Conservation (phyloP, 2,329 filamentous ascomycete genomes). For the Phialophora chinensis region DNA sequence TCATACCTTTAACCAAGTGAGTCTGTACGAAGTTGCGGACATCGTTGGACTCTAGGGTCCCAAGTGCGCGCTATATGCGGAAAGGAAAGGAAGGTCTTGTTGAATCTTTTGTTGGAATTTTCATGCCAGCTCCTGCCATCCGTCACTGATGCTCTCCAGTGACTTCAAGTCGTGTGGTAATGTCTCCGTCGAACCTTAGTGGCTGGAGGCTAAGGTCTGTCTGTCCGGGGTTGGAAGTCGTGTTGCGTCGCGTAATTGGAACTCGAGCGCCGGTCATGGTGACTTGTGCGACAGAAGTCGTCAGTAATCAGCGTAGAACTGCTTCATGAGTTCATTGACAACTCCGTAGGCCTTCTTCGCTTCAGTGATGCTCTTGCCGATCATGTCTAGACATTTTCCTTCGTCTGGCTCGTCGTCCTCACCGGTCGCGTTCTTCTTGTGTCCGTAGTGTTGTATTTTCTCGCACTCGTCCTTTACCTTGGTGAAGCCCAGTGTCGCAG, state of each 20-base stretch:
- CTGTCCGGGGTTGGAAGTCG: background rate
- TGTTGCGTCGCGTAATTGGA: background rate
- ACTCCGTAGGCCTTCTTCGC: conserved; percentile 79
- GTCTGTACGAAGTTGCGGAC: background rate
- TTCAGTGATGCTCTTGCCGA: conserved; percentile 70
- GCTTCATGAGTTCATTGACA: conserved; percentile 71
- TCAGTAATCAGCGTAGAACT: conserved; percentile 67
- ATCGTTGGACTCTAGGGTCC: background rate
- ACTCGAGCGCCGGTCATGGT: background rate
- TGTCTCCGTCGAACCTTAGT: background rate
- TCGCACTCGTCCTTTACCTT: conserved; percentile 94
- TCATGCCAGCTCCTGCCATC: background rate
- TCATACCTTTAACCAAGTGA: background rate
- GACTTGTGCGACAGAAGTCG: background rate
- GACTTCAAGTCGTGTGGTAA: background rate
- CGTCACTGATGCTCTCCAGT: background rate
- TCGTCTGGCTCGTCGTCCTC: conserved; percentile 69
- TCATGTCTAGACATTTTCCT: conserved; percentile 70
- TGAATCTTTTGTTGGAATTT: background rate
- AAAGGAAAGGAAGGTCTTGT: conserved; percentile 6
- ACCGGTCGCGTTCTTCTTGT: conserved; percentile 79
- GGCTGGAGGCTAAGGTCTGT: background rate
- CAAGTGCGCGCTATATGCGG: background rate
- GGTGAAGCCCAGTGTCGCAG: conserved; percentile 86
- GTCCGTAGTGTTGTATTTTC: conserved; percentile 93